A percentile compares a stretch with the other conserved stretches of the same genome.
Evolutionary conservation across 2,329 filamentous ascomycete species (phyloP).

Genomic region (Aspergillus novoparasiticus): DNA sequence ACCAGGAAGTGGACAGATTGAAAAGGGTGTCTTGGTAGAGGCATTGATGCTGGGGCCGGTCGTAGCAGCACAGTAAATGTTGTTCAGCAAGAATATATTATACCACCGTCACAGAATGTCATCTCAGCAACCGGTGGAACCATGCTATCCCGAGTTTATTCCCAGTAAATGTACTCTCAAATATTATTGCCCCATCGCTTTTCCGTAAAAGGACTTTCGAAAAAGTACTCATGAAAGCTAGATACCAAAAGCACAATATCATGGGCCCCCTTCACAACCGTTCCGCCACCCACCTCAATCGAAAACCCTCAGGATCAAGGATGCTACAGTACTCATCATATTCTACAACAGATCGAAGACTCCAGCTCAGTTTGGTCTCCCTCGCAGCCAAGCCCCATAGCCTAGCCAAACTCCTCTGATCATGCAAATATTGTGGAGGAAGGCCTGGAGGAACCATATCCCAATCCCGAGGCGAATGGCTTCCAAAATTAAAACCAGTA

Average conservation of each 20-base stretch:
- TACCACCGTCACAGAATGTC: conserved; percentile 29
- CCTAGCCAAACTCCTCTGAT: neutral
- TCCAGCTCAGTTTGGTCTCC: neutral
- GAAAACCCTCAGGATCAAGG: neutral
- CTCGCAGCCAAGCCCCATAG: neutral
- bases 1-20: conserved; percentile 55
- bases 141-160: neutral
- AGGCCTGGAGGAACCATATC: neutral
- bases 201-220: neutral
- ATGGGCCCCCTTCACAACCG: neutral
- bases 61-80: conserved; percentile 22
- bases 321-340: neutral
- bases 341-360: neutral
- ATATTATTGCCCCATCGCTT: neutral
- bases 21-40: conserved; percentile 71
- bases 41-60: conserved; percentile 75
- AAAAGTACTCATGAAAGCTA: neutral
- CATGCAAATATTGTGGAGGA: neutral
- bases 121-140: conserved; percentile 21
- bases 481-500: neutral
- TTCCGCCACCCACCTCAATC: neutral
- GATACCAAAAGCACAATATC: neutral
- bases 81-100: neutral
- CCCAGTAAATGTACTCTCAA: neutral
- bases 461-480: neutral